Conservation (phyloP, 2,329 filamentous ascomycete species). For the Penicillium sp. region DNA sequence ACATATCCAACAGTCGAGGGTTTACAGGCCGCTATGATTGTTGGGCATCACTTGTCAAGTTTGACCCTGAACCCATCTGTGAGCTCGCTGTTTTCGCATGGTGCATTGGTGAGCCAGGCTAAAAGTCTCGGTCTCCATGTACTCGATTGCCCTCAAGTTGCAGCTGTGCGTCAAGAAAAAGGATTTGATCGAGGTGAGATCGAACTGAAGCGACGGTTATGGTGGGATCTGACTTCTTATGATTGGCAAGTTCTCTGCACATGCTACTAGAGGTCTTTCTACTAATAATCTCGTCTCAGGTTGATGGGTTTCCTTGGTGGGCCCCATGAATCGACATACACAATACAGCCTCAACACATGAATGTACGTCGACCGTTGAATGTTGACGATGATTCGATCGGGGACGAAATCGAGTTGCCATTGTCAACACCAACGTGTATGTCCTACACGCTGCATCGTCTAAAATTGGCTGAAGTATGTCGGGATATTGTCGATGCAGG, state of each 20-base stretch:
- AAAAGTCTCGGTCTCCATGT: slow-evolving; percentile 43
- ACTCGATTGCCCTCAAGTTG: slow-evolving; percentile 34
- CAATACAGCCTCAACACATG: slow-evolving; percentile 48
- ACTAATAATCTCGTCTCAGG: slow-evolving; percentile 29
- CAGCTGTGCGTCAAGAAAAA: slow-evolving; percentile 19
- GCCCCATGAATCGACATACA: slow-evolving; percentile 51
- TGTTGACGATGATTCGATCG: slow-evolving; percentile 46
- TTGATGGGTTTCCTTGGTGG: slow-evolving; percentile 47
- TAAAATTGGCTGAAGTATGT: slow-evolving; percentile 47
- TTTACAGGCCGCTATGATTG: slow-evolving; percentile 38
- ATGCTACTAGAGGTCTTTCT: background rate
- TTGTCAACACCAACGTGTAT: slow-evolving; percentile 47
- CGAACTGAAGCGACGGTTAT: slow-evolving; percentile 47
- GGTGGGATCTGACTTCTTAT: slow-evolving; percentile 50
- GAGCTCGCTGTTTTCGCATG: slow-evolving; percentile 30
- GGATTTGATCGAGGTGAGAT: slow-evolving; percentile 31
- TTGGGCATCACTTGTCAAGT: slow-evolving; percentile 36
- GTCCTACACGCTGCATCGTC: slow-evolving; percentile 50
- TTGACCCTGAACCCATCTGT: slow-evolving; percentile 30
- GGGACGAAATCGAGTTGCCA: slow-evolving; percentile 29
- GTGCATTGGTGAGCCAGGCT: slow-evolving; percentile 36
- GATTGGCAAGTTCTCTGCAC: slow-evolving; percentile 43
- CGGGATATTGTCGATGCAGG: slow-evolving; percentile 47
- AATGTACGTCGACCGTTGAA: slow-evolving; percentile 48
- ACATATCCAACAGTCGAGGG: slow-evolving; percentile 38